These are phyloP conservation scores for Emergomyces pasteurianus DNA, from an alignment of 2,329 filamentous ascomycete species.

Conservation along the genomic window DNA sequence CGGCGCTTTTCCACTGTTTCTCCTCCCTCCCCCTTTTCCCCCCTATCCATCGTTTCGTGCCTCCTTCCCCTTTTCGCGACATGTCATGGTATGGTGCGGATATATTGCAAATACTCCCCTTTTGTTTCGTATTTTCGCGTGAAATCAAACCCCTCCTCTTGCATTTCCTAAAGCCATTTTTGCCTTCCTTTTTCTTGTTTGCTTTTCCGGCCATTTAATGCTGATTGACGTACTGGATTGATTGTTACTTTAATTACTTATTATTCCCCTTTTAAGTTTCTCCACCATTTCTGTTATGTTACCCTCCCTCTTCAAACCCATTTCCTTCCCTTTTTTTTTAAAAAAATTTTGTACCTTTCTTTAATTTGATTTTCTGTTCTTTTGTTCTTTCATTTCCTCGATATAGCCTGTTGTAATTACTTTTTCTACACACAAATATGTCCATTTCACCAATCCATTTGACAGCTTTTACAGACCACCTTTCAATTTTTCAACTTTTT, in stretches of 20 bases:
- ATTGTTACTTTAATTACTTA: not conserved
- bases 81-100: not conserved
- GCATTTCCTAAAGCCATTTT: not conserved
- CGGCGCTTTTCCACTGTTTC: not conserved
- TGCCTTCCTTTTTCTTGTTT: not conserved
- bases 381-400: conserved; percentile 4
- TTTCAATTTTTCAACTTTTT: too few relatives aligned
- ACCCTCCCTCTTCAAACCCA: not conserved
- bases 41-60: not conserved
- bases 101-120: not conserved
- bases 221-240: not conserved
- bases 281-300: too few relatives aligned
- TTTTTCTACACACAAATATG: not conserved
- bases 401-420: not conserved
- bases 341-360: too few relatives aligned
- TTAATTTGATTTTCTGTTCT: not conserved
- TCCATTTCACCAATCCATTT: not conserved
- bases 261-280: not conserved
- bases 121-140: not conserved
- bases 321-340: not conserved
- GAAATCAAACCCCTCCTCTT: not conserved
- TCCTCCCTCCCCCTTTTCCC: not conserved
- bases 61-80: not conserved
- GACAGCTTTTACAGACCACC: not conserved
- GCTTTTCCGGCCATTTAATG: not conserved